These are phyloP conservation scores for Claviceps sp. DNA, from an alignment of 2,329 filamentous ascomycete species.

Conservation along the genomic window DNA sequence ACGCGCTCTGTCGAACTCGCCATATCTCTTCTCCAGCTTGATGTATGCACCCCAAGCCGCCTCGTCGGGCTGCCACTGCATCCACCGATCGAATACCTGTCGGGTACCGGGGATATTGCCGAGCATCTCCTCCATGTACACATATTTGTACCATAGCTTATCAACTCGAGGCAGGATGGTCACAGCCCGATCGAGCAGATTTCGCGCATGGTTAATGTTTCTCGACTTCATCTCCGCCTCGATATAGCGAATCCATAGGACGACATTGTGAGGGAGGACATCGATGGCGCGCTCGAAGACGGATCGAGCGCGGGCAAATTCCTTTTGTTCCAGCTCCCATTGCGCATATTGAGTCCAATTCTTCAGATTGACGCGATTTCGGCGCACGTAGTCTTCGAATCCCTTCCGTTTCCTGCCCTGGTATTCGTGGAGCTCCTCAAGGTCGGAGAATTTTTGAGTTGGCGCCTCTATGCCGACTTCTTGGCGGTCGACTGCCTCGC, in stretches of 20 bases:
- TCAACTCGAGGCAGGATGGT: constrained; percentile 81
- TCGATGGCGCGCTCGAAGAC: constrained; percentile 93
- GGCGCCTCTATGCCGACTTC: constrained; percentile 79
- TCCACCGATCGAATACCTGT: constrained; percentile 94
- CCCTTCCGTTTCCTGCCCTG: constrained; percentile 92
- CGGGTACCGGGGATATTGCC: constrained; percentile 85
- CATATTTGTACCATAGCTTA: constrained; percentile 99
- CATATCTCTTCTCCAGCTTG: constrained; percentile 90
- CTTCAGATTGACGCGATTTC: constrained; percentile 91
- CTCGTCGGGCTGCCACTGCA: constrained; percentile 96
- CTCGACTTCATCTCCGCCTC: constrained; percentile 87
- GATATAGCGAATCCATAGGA: constrained; percentile 84
- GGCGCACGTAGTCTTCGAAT: constrained; percentile 94
- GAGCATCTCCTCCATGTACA: constrained; percentile 96
- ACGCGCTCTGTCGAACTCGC: constrained; percentile 79
- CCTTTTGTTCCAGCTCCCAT: constrained; percentile 97
- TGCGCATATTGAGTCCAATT: constrained; percentile 98
- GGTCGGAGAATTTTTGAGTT: constrained; percentile 86
- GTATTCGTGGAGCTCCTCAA: constrained; percentile 96
- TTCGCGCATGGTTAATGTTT: constrained; percentile 94
- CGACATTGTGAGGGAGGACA: constrained; percentile 74
- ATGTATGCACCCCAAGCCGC: constrained; percentile 93
- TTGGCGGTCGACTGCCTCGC: constrained; percentile 93
- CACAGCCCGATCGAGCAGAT: constrained; percentile 88
- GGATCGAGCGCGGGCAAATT: constrained; percentile 79